These are phyloP conservation scores for Neonectria hederae DNA, from an alignment of 2,329 filamentous ascomycete species.

Conservation along the genomic window DNA sequence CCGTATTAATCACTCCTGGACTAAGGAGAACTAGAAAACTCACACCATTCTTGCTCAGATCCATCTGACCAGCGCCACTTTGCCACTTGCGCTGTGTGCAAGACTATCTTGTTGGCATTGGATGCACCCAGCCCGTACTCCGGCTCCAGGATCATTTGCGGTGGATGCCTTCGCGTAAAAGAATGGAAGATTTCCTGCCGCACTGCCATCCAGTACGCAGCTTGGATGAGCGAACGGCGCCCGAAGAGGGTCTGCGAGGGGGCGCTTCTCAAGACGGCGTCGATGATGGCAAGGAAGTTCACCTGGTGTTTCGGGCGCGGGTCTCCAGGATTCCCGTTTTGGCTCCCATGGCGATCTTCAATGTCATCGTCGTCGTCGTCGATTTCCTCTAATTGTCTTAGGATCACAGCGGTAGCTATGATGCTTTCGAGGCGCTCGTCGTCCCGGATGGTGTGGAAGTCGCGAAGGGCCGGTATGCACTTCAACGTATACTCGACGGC, in stretches of 20 bases:
- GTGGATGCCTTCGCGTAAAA: constrained; percentile 50
- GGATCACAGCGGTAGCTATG: constrained; percentile 52
- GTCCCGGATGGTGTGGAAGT: constrained; percentile 49
- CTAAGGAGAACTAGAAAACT: constrained; percentile 21
- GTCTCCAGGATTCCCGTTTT: neutral
- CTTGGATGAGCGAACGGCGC: constrained; percentile 49
- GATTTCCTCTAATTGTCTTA: constrained; percentile 54
- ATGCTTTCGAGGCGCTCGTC: constrained; percentile 53
- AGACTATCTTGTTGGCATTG: constrained; percentile 51
- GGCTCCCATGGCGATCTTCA: neutral
- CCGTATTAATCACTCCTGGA: no score
- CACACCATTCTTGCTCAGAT: constrained; percentile 50
- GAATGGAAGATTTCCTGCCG: constrained; percentile 54
- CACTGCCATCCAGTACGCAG: constrained; percentile 54
- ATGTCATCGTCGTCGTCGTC: constrained; percentile 50
- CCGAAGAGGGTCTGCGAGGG: constrained; percentile 50
- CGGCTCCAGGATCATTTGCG: constrained; percentile 48
- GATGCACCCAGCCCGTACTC: constrained; percentile 49
- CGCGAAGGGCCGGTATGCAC: constrained; percentile 51
- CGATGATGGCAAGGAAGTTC: constrained; percentile 54
- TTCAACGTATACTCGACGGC: constrained; percentile 53
- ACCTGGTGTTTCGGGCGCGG: constrained; percentile 39
- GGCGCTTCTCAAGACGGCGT: constrained; percentile 50
- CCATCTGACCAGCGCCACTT: constrained; percentile 54
- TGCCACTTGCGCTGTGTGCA: constrained; percentile 53